phyloP scores from a whole-genome alignment of 352 stramenopile genomes.

The Phytophthora citrophthora region DNA sequence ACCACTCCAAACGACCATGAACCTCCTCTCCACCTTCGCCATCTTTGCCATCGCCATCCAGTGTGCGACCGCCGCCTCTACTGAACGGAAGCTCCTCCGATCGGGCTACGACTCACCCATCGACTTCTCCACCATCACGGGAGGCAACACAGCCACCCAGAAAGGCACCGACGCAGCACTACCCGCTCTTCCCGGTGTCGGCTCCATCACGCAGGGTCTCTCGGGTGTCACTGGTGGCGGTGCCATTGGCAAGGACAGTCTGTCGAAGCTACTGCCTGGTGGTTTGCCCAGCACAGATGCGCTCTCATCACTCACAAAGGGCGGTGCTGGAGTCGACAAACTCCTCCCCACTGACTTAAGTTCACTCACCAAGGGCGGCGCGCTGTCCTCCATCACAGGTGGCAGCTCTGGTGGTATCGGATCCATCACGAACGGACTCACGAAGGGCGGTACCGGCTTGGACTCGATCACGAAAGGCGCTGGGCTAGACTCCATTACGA shows the following conservation, averaged over 20 bases:
- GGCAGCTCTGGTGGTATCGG: background rate
- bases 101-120: background rate
- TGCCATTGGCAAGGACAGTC: background rate
- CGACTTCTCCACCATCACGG: background rate
- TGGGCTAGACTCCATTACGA: background rate
- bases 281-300: background rate
- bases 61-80: background rate
- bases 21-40: background rate
- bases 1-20: background rate
- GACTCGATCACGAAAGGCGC: background rate
- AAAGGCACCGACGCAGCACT: background rate
- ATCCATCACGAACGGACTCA: background rate
- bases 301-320: background rate
- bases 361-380: background rate
- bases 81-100: background rate
- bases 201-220: background rate
- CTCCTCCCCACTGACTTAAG: background rate
- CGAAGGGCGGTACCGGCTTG: background rate
- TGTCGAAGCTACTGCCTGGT: background rate
- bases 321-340: background rate
- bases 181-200: background rate
- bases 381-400: background rate
- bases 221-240: background rate
- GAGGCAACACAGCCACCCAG: background rate
- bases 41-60: background rate